Evolutionary conservation across 345 rosid species (phyloP), one percentile per base, ranked within the genome.

Genomic region (Moricandia arvensis): DNA sequence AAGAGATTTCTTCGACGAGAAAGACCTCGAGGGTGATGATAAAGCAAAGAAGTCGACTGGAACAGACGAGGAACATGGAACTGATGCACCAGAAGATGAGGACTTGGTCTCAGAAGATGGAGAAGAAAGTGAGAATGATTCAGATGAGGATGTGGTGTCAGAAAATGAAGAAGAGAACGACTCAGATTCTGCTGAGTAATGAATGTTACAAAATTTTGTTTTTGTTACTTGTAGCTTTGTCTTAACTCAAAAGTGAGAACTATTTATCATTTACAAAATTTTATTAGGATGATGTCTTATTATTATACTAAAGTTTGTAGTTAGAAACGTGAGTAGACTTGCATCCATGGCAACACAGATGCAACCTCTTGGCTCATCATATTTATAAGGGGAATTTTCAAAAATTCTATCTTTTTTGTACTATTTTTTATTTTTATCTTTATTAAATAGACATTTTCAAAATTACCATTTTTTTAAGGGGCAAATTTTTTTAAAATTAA

Each of bases 1-100:
- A 69, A 83, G 82, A 17, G 96, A 91, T 78, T 88, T 93, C 43
- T 90, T 78, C 54, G 83, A 73, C 3, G 91, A 89, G 74, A 81
- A 83, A 33, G 97, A 93, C 17, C 80, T 88, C 57, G 69, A 80
- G 72, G 90, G 63, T 49, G 68, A 21, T 63, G 21, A 69, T 24
- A 33, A 33, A 47, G 61, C 53, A 8, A 81, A 83, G 10, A 80
- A 67, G 7, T 55, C 38, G 8, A 13, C 18, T 10, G 80, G 38
- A 35, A 30, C 53, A 9, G 72, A 73, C 1, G 81, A 18, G 2
- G 82, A 75, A 49, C 34, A 54, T 3, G 62, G 18, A 80, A 6
- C 68, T 2, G 73, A 49, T 72, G 63, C 31, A 2, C 6, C 67
- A 8, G 72, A 77, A 58, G 74, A 59, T 72, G 61, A 79, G 9